Base-by-base conservation (phyloP, 2,329 filamentous ascomycete genomes). In the Ascochyta viciae-villosae region DNA sequence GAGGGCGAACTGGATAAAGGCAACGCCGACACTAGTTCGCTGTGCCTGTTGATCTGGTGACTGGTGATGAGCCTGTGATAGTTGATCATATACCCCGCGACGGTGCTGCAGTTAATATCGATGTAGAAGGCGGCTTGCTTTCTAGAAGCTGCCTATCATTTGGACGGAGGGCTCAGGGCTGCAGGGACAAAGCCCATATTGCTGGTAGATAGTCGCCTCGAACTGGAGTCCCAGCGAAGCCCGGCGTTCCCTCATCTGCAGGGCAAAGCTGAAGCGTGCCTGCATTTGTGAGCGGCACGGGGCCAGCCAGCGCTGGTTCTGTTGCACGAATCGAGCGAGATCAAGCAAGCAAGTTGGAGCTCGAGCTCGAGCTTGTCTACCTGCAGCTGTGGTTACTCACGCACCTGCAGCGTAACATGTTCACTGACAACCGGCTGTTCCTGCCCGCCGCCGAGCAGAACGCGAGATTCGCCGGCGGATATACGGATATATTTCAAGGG, bases 41-140 rank as follows among this genome's bases (percentile, higher is more conserved):
- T 47, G 45, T 50, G 42, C 48, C 37, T 54, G 53, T 27, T 60
- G 59, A 61, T 64, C 61, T 54, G 62, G 57, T 70, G 65, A 67
- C 61, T 68, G 54, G 60, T 31, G 29, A 47, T 19, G 24, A 6
- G 50, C 35, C 58, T 63, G 68, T 68, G 58, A 56, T 66, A 71
- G 61, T 60, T 68, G 64, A 72, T 74, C 64, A 74, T 65, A 70
- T 71, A 68, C 68, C 71, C 68, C 70, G 68, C 71, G 65, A 60
- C 50, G 39, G 65, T 58, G 58, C 65, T 62, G 61, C 62, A 54
- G 35, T 60, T 61, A 65, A 63, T 72, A 67, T 72, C 60, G 60
- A 29, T 12, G 50, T 53, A 51, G 49, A 54, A 60, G 39, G 63
- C 57, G 64, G 65, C 61, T 58, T 54, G 60, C 63, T 63, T 63